phyloP scores from a whole-genome alignment of 1,284 basidiomycete species.

The Leccinum pachyderme region DNA sequence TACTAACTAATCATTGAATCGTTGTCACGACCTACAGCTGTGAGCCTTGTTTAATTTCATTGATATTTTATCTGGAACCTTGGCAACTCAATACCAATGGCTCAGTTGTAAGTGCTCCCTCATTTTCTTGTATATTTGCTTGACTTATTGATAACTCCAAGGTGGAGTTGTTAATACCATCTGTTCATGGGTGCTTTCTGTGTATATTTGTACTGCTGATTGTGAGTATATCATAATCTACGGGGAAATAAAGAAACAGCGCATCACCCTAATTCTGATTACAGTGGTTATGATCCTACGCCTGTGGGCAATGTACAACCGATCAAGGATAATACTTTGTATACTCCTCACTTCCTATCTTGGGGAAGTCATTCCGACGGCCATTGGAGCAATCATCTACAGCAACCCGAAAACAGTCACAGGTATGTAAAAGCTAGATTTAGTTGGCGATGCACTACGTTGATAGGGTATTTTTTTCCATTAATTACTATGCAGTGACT shows the following conservation, averaged over 20 bases:
- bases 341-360: background rate
- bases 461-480: background rate
- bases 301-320: background rate
- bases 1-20: background rate
- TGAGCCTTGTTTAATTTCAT: background rate
- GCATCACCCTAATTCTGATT: background rate
- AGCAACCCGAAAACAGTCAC: background rate
- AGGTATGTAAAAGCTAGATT: background rate
- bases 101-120: background rate
- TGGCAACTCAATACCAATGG: background rate
- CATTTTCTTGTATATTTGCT: background rate
- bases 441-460: background rate
- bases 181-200: background rate
- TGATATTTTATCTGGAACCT: background rate
- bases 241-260: background rate
- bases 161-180: background rate
- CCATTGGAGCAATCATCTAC: background rate
- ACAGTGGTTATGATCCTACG: background rate
- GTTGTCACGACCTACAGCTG: background rate
- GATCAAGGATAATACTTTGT: background rate
- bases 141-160: background rate
- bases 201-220: background rate
- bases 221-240: background rate
- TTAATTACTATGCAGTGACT: background rate
- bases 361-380: background rate